Evolutionary conservation across 352 stramenopile species (phyloP).

Genomic region (Plasmopara muralis): DNA sequence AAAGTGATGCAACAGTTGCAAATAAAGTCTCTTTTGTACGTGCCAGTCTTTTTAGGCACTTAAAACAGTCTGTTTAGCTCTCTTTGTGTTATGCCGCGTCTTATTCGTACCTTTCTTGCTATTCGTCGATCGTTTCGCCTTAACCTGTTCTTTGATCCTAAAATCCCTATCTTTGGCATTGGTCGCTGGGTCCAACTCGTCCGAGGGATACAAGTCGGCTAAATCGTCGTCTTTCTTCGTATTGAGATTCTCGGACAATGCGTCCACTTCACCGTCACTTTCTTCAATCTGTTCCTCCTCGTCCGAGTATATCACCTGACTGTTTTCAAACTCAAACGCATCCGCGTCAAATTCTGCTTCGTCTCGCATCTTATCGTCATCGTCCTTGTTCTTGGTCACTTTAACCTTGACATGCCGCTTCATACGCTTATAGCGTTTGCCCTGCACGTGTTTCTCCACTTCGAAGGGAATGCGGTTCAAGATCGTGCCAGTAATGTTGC

Average conservation of each 20-base stretch:
- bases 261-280: constrained; percentile 7
- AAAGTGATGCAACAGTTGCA: too few relatives aligned
- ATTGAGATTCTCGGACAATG: constrained; percentile 20
- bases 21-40: too few relatives aligned
- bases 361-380: constrained; percentile 19
- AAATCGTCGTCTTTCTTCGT: constrained; percentile 46
- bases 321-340: constrained; percentile 77
- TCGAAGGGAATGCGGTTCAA: constrained; percentile 87
- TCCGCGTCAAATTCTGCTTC: constrained; percentile 67
- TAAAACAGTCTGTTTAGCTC: too few relatives aligned
- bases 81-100: too few relatives aligned
- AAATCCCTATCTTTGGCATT: neutral
- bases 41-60: too few relatives aligned
- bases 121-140: constrained; percentile 36
- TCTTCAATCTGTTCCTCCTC: constrained; percentile 34
- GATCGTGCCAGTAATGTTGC: constrained; percentile 77
- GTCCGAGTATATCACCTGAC: constrained; percentile 64
- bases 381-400: constrained; percentile 16
- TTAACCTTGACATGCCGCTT: constrained; percentile 65
- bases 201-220: constrained; percentile 54
- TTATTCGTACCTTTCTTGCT: too few relatives aligned
- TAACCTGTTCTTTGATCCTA: constrained; percentile 31
- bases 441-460: constrained; percentile 86
- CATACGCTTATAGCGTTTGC: constrained; percentile 80
- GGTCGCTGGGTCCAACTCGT: constrained; percentile 38